These are phyloP conservation scores for Candida insectorum DNA, from an alignment of 805 yeast species.

Conservation along the genomic window DNA sequence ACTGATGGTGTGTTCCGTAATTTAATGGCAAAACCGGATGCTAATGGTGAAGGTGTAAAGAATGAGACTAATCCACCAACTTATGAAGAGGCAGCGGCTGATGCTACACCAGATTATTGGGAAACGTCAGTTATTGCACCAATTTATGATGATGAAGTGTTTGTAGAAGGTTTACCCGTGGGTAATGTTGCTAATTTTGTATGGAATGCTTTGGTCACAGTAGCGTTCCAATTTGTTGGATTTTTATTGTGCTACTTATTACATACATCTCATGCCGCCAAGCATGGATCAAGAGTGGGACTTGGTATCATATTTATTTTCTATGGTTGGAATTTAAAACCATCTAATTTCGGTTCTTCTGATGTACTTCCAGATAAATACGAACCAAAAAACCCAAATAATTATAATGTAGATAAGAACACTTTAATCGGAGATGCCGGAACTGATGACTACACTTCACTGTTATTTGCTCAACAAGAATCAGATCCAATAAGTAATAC, in stretches of 20 bases:
- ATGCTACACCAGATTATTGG: conserved; percentile 95
- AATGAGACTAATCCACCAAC: conserved; percentile 71
- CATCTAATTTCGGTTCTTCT: conserved; percentile 37
- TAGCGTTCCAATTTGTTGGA: conserved; percentile 93
- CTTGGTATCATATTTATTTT: conserved; percentile 79
- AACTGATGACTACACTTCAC: conserved; percentile 29
- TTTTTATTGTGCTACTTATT: conserved; percentile 84
- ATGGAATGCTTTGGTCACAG: conserved; percentile 86
- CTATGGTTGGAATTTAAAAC: conserved; percentile 46
- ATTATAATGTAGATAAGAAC: conserved; percentile 26
- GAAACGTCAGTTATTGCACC: conserved; percentile 82
- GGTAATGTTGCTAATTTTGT: conserved; percentile 84
- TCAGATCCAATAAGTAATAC: conserved; percentile 15
- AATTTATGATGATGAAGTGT: conserved; percentile 80
- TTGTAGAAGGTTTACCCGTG: conserved; percentile 93
- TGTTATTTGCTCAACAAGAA: conserved; percentile 15
- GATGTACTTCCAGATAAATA: conserved; percentile 30
- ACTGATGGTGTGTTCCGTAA: conserved; percentile 93
- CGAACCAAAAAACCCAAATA: conserved; percentile 33
- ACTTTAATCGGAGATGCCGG: conserved; percentile 24
- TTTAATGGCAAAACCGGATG: conserved; percentile 84
- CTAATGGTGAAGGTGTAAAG: conserved; percentile 26
- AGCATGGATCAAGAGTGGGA: conserved; percentile 92
- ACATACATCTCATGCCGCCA: conserved; percentile 96
- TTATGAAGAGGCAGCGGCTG: conserved; percentile 93